Percentiles rank a stretch among this genome's conserved stretches.
These are phyloP conservation scores for Effrenium voratum DNA, from an alignment of 73 alveolate genomes.

Conservation along the genomic window DNA sequence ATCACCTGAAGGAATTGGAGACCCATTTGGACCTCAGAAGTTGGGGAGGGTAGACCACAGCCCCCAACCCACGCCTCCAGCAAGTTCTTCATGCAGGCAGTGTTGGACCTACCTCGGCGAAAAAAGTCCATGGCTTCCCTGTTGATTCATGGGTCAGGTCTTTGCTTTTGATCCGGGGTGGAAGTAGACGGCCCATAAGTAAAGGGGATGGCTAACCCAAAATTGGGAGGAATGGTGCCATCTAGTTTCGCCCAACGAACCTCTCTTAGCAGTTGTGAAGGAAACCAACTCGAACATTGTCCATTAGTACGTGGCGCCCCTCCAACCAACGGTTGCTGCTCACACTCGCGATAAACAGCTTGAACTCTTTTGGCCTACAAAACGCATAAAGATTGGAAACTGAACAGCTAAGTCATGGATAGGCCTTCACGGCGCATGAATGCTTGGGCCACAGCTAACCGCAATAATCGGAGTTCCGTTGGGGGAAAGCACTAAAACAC, in stretches of 20 bases:
- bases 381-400: no score
- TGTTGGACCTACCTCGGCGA: constrained; percentile 39
- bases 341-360: no score
- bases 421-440: no score
- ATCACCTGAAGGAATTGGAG: neutral
- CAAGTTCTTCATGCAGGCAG: constrained; percentile 65
- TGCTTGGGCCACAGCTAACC: no score
- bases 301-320: no score
- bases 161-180: neutral
- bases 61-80: constrained; percentile 5
- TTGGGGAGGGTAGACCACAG: neutral
- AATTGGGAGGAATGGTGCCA: neutral
- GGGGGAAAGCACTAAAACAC: no score
- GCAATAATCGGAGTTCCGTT: no score
- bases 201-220: neutral
- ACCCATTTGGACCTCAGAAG: neutral
- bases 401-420: no score
- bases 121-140: no score
- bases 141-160: no score
- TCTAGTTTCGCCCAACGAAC: neutral
- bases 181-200: neutral
- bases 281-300: neutral
- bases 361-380: no score
- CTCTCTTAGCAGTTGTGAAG: neutral
- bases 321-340: no score